These are phyloP conservation scores for Solanum rostratum DNA, from an alignment of 257 asterid genomes.

Conservation along the genomic window DNA sequence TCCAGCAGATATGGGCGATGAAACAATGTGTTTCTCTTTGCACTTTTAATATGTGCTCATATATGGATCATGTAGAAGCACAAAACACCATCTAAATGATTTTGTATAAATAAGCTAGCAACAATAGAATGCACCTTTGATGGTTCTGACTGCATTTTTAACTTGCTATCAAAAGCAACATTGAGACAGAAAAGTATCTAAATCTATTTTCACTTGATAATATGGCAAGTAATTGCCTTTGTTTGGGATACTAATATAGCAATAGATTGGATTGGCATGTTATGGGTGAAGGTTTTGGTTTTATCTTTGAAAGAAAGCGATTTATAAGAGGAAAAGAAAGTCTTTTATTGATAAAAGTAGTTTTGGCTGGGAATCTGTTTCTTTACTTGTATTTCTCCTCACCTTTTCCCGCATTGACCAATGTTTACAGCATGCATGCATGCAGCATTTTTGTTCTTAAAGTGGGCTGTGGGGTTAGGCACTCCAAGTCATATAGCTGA, in stretches of 20 bases:
- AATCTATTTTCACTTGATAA: not conserved
- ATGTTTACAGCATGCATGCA: not conserved
- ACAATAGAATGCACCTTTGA: not conserved
- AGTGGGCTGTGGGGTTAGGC: not conserved
- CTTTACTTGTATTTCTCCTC: not conserved
- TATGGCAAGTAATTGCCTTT: not conserved
- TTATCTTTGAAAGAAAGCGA: not conserved
- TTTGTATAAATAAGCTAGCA: not conserved
- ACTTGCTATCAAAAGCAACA: not conserved
- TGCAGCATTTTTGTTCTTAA: not conserved
- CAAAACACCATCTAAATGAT: not conserved
- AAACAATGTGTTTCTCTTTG: not conserved
- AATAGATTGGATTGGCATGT: not conserved
- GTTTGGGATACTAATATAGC: not conserved
- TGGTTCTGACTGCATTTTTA: not conserved
- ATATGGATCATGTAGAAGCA: not conserved
- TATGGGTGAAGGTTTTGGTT: not conserved
- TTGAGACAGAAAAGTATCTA: not conserved
- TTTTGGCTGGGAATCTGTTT: not conserved
- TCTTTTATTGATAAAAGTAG: not conserved
- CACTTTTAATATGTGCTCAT: not conserved
- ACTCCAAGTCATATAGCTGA: not conserved
- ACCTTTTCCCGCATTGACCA: not conserved
- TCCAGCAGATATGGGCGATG: not conserved
- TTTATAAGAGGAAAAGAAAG: not conserved